Conservation (phyloP, 306 rosid genomes). For the Cucumis cinereus region DNA sequence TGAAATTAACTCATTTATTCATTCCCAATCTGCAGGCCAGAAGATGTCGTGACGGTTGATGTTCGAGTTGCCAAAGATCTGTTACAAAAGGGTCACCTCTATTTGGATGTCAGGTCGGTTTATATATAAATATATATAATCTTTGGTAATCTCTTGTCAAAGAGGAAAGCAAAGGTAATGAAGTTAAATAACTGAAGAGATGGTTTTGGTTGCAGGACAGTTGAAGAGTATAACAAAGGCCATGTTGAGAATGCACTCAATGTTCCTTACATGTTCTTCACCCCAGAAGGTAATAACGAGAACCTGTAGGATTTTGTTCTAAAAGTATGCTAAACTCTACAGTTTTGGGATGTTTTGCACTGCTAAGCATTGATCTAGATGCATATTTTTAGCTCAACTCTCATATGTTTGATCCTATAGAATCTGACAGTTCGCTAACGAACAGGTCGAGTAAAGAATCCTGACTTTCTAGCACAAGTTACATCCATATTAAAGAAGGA, state of each 20-base stretch:
- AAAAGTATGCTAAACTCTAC: not conserved
- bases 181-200: not conserved
- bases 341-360: not conserved
- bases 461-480: conserved; percentile 22
- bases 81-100: conserved; percentile 14
- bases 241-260: conserved; percentile 29
- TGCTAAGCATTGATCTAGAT: not conserved
- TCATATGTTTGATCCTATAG: not conserved
- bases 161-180: not conserved
- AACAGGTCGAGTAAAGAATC: conserved; percentile 29
- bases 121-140: too few species aligned
- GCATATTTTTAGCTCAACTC: not conserved
- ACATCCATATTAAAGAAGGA: conserved; percentile 18
- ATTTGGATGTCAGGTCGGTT: conserved; percentile 31
- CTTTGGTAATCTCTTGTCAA: not conserved
- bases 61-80: conserved; percentile 30
- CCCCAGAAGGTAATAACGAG: conserved; percentile 18
- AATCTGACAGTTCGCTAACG: not conserved
- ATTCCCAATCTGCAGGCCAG: conserved; percentile 13
- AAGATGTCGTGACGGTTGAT: conserved; percentile 25
- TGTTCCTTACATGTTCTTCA: conserved; percentile 37
- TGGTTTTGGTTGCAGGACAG: conserved; percentile 13
- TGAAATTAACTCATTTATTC: not conserved
- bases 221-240: conserved; percentile 37
- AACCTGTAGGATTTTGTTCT: not conserved